Base-by-base conservation (phyloP, 345 rosid genomes). In the Carallia brachiata region DNA sequence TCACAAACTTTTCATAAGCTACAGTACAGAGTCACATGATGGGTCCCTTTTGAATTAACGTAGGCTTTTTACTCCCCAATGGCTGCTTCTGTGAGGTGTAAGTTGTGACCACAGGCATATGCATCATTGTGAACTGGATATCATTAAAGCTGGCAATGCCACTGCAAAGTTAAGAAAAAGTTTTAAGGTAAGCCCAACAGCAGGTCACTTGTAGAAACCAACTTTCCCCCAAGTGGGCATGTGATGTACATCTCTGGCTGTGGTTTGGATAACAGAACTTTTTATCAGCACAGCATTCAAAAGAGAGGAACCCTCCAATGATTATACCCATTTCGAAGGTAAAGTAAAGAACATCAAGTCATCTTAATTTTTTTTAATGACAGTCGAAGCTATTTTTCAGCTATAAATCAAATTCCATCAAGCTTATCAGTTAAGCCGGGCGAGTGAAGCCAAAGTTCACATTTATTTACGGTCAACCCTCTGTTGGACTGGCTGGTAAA, bases 101-200 rank as follows among this genome's bases (percentile, higher is more conserved):
- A 44, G 12, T 44, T 12, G 17, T 16, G 16, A 44, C 17, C 50
- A 44, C 58, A 16, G 0, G 5, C 27, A 18, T 9, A 16, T 30
- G 68, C 61, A 54, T 54, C 32, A 54, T 54, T 34, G 34, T 44
- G 19, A 8, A 67, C n/a, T 7, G 36, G 17, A 18, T 27, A 36
- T 19, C 7, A 6, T 63, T 15, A 65, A 67, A 67, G 62, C 70
- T 36, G 62, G 44, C 37, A 68, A 16, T 40, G 40, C 59, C 23
- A 40, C 17, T 31, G 56, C 65, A 44, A 30, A 36, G 50, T 15
- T 44, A 10, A 44, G 50, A 44, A 44, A 44, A 12, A 10, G 50
- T 44, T 44, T 44, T 12, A 13, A 12, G 62, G 34, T 37, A 44
- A 37, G 39, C 55, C 12, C 40, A 58, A 9, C 23, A 13, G 19